Percentiles rank a stretch among this genome's conserved stretches.
These are phyloP conservation scores for Boletus subparvulus DNA, from an alignment of 768 basidiomycete genomes.

Conservation along the genomic window DNA sequence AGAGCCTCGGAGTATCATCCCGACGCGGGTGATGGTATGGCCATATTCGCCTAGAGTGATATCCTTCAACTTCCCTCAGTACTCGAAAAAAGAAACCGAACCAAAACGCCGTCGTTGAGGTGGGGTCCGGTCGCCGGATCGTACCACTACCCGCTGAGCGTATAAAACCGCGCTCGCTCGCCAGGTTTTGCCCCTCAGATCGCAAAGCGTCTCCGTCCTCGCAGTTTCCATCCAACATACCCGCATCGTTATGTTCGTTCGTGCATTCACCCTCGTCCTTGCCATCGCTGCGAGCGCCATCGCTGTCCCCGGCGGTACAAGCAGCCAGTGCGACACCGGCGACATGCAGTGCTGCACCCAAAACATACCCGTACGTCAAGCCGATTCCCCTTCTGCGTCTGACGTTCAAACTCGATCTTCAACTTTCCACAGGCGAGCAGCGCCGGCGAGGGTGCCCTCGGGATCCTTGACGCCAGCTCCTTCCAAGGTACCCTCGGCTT, in stretches of 20 bases:
- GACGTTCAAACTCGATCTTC: not conserved
- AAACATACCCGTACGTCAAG: not conserved
- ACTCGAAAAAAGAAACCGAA: slow-evolving; percentile 11
- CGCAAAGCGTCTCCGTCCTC: not conserved
- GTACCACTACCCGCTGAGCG: slow-evolving; percentile 2
- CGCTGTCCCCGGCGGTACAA: not conserved
- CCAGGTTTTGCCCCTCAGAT: not conserved
- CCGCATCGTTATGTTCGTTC: slow-evolving; percentile 13
- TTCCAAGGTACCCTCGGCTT: not conserved
- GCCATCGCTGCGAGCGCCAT: slow-evolving; percentile 9
- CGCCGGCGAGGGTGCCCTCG: fast-evolving
- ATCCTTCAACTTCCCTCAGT: not conserved
- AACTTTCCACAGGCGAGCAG: not conserved
- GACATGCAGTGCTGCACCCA: slow-evolving; percentile 10
- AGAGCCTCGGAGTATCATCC: not conserved
- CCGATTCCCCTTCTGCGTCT: not conserved
- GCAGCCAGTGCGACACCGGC: slow-evolving; percentile 12
- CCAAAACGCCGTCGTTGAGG: slow-evolving; percentile 16
- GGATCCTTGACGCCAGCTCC: not conserved
- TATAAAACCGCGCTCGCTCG: slow-evolving; percentile 12
- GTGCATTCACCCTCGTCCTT: slow-evolving; percentile 10
- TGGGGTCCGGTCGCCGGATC: not conserved
- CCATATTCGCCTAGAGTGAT: slow-evolving; percentile 10
- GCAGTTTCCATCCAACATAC: not conserved
- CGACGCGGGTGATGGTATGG: slow-evolving; percentile 1